Conservation (phyloP, 257 asterid genomes). For the Petunia secreta region DNA sequence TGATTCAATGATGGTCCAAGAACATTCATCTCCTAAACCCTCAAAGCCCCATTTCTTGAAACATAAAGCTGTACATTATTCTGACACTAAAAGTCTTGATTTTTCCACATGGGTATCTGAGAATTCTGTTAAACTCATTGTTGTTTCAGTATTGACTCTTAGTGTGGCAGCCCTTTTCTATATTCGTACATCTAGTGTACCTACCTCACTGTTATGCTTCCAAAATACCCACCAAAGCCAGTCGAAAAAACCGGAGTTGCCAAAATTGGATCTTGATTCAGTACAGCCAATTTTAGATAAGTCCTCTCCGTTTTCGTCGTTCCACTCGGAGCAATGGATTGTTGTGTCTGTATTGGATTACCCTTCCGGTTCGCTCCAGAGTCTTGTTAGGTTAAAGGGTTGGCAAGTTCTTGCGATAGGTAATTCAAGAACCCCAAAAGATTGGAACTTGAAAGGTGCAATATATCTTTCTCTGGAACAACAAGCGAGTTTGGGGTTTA, state of each 20-base stretch:
- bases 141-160: constrained; percentile 56
- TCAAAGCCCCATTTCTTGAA: constrained; percentile 24
- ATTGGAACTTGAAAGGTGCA: constrained; percentile 90
- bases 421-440: constrained; percentile 82
- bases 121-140: constrained; percentile 64
- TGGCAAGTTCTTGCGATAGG: constrained; percentile 98
- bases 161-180: constrained; percentile 77
- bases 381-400: constrained; percentile 63
- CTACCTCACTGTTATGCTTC: constrained; percentile 73
- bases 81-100: constrained; percentile 61
- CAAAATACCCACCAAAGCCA: constrained; percentile 68
- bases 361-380: constrained; percentile 68
- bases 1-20: constrained; percentile 35
- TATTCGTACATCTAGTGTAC: constrained; percentile 68
- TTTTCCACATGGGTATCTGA: constrained; percentile 69
- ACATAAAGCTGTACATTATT: constrained; percentile 22
- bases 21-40: constrained; percentile 30
- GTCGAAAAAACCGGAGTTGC: constrained; percentile 64
- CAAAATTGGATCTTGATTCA: constrained; percentile 64
- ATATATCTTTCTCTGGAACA: constrained; percentile 75
- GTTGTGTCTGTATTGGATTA: constrained; percentile 81
- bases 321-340: constrained; percentile 88
- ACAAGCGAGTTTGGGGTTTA: constrained; percentile 85
- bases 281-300: constrained; percentile 63
- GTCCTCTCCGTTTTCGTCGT: constrained; percentile 62